Evolutionary conservation across 306 rosid species (phyloP), one percentile per base, ranked within the genome.

Genomic region (Prunus padus): DNA sequence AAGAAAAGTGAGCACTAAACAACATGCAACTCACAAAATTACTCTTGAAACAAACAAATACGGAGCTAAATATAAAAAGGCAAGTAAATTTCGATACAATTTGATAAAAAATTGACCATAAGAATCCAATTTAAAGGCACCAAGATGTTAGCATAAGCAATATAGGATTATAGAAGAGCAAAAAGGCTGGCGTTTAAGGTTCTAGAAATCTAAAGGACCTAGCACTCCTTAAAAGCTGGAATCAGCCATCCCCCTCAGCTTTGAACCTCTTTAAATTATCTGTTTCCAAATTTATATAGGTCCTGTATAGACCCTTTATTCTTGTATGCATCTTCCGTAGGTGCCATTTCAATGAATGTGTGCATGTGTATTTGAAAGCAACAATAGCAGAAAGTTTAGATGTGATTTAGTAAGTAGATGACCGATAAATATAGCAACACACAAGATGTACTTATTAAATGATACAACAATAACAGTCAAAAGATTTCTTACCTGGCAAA

Each of bases 401-500:
- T 23, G 47, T 3, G 28, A 67, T 30, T 67, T 15, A 52, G 37
- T 25, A 46, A 37, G 42, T 37, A 37, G 42, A 37, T 37, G 42
- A 37, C 1, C 42, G 9, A 37, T 7, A 37, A 37, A 37, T 37
- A 37, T 7, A 37, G 42, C 42, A 37, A 6, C 15, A 46, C 4
- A 46, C 51, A 46, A 13, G 14, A 46, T 63, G 69, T 66, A 83
- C 54, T 61, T 66, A 77, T 44, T 51, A 66, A 28, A 62, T 50
- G 55, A 73, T 23, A 79, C 55, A 47, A 12, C 56, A 45, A 70
- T 56, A 49, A 60, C 56, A 26, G 64, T 61, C 59, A 69, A 78
- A 84, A 33, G 40, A 60, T 26, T 67, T 80, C 97, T 90, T 85
- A 96, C 98, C 78, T 96, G 99, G 84, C 99, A 96, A 72, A 92